Evolutionary conservation across 1,139 yeast genomes (phyloP).

Genomic region (Suhomyces yuchorum): DNA sequence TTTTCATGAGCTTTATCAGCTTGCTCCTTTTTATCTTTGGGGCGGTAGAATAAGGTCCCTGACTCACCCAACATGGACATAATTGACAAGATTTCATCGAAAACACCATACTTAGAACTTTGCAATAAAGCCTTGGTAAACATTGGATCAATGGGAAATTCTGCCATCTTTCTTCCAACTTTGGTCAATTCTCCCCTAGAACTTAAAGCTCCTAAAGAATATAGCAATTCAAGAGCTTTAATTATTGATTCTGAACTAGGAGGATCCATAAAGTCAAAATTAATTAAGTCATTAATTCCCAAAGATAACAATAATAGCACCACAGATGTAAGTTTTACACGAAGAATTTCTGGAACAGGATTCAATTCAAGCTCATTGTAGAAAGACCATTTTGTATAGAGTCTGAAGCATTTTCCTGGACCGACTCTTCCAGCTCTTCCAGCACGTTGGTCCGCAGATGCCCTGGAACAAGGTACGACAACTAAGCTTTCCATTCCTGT

Average conservation of each 20-base stretch:
- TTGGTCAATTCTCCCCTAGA: constrained; percentile 78
- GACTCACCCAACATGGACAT: constrained; percentile 86
- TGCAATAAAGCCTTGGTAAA: constrained; percentile 73
- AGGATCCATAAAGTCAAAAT: constrained; percentile 85
- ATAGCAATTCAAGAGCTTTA: constrained; percentile 75
- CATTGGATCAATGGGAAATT: constrained; percentile 91
- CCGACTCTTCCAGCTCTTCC: constrained; percentile 98
- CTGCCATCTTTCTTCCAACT: constrained; percentile 84
- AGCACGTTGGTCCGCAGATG: constrained; percentile 94
- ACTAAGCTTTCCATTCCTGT: constrained; percentile 90
- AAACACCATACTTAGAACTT: constrained; percentile 60
- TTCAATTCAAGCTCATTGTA: constrained; percentile 72
- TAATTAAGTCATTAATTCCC: constrained; percentile 80
- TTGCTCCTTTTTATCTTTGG: constrained; percentile 66
- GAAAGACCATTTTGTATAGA: constrained; percentile 87
- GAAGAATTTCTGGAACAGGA: constrained; percentile 85
- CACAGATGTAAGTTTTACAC: constrained; percentile 79
- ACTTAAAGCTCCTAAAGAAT: constrained; percentile 85
- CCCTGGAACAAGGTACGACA: constrained; percentile 85
- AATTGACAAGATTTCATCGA: constrained; percentile 66
- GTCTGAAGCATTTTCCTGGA: constrained; percentile 90
- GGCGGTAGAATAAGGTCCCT: constrained; percentile 67
- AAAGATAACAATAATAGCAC: constrained; percentile 72
- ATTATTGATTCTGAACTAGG: constrained; percentile 76
- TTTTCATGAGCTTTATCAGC: constrained; percentile 65